phyloP scores from a whole-genome alignment of 257 asterid species.

The Nyctanthes arbortristis region DNA sequence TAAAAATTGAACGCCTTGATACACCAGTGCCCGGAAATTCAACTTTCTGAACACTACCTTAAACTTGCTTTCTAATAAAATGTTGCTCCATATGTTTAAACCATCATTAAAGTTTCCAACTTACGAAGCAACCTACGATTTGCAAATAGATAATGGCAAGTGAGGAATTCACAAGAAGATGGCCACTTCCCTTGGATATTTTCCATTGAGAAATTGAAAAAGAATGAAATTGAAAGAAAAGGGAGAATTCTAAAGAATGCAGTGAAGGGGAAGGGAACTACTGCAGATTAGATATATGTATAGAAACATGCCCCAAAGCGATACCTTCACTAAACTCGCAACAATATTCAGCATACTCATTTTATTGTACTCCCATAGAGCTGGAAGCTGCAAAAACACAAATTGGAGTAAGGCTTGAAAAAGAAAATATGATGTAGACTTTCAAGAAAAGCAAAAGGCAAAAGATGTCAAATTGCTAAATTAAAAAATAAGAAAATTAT shows the following conservation, averaged over 20 bases:
- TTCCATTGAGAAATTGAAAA: neutral
- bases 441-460: slow-evolving; percentile 5
- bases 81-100: neutral
- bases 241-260: neutral
- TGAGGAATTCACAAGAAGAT: neutral
- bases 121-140: neutral
- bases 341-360: slow-evolving; percentile 89
- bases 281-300: neutral
- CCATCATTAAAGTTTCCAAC: neutral
- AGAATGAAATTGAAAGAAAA: neutral
- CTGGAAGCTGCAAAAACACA: slow-evolving; percentile 65
- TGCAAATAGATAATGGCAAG: neutral
- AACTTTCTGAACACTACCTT: slow-evolving; percentile 1
- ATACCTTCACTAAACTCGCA: slow-evolving; percentile 75
- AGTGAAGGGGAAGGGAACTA: neutral
- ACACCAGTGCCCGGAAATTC: neutral
- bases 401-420: slow-evolving; percentile 9
- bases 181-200: neutral
- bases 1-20: neutral
- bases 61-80: neutral
- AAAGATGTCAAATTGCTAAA: neutral
- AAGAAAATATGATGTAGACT: slow-evolving; percentile 13
- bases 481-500: neutral
- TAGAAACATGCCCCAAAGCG: neutral
- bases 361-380: slow-evolving; percentile 70